Base-by-base conservation (phyloP, 2,329 filamentous ascomycete species). In the Sclerotinia spermophila region DNA sequence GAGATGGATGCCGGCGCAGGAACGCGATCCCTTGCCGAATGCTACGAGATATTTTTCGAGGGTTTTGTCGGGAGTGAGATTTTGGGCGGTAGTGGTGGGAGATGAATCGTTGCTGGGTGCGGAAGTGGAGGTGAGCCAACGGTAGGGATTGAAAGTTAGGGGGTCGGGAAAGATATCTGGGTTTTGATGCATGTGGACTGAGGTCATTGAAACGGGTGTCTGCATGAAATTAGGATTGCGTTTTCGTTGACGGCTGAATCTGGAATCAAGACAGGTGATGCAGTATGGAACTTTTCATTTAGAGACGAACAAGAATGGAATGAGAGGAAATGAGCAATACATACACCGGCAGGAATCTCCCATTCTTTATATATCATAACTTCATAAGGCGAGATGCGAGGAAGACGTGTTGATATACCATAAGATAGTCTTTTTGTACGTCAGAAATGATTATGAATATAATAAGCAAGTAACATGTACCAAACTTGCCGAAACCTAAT, bases 1-100 rank as follows among this genome's bases (percentile, higher is more conserved):
- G 3, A 77, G 70, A 56, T 74, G 75, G 24, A 77, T 76, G 3
- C 75, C 76, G n/a, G 74, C 55, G 66, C 76, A 77, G 27, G 72
- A 68, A 56, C 76, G 70, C 6, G 64, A 71, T 3, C 75, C 76
- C 38, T 75, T 75, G 2, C 65, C 51, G 44, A 77, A 77, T 1
- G 71, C 30, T 5, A 77, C 74, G 15, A 77, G n/a, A 42, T 77
- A 76, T 13, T 70, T 53, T 58, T 71, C 67, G 13, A 70, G 70
- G 15, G 45, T 21, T 21, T 21, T 30, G n/a, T 17, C 76, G 72
- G 53, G 78, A 78, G 11, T 24, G 30, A 30, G 3, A n/a, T n/a
- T n/a, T n/a, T n/a, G n/a, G 11, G 19, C 15, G 2, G 27, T 5
- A 5, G 11, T 2, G 11, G 27, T 24, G 21, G 60, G 3, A 17